A percentile compares a stretch with the other conserved stretches of the same genome.
Evolutionary conservation across 2,329 filamentous ascomycete genomes (phyloP).

Genomic region (Zarea fungicola): DNA sequence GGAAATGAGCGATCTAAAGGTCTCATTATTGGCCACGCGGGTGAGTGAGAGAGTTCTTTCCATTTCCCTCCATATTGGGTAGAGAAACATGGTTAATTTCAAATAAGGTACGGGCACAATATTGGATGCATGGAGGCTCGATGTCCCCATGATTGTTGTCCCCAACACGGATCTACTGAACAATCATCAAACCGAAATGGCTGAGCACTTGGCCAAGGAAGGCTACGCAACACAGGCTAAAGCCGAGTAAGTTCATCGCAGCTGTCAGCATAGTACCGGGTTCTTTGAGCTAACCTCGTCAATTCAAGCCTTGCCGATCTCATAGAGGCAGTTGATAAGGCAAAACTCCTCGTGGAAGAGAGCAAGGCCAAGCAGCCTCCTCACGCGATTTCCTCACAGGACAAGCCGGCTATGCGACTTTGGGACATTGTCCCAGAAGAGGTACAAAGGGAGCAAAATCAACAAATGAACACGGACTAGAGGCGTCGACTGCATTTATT

Average conservation of each 20-base stretch:
- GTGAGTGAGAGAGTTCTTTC: too few species aligned
- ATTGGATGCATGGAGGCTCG: slow-evolving; percentile 70
- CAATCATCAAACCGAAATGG: slow-evolving; percentile 88
- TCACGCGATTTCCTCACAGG: slow-evolving; percentile 20
- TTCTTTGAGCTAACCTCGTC: background rate
- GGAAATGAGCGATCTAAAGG: slow-evolving; percentile 53
- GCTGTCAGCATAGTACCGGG: background rate
- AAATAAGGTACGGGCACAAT: slow-evolving; percentile 78
- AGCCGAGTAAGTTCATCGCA: slow-evolving; percentile 49
- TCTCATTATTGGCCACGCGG: slow-evolving; percentile 82
- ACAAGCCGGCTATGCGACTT: slow-evolving; percentile 22
- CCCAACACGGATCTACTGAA: slow-evolving; percentile 77
- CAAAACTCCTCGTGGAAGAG: slow-evolving; percentile 30
- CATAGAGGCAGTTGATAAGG: slow-evolving; percentile 32
- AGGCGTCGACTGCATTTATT: slow-evolving; percentile 1
- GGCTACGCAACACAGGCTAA: slow-evolving; percentile 72
- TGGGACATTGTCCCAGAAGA: slow-evolving; percentile 32
- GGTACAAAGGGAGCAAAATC: slow-evolving; percentile 30
- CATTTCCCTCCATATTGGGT: too few species aligned
- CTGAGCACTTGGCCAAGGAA: slow-evolving; percentile 65
- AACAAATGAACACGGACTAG: slow-evolving; percentile 37
- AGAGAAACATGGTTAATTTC: background rate
- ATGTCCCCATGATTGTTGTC: slow-evolving; percentile 78
- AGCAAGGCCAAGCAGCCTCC: slow-evolving; percentile 31
- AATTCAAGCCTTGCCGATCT: slow-evolving; percentile 26